These are phyloP conservation scores for Alternaria panax DNA, from an alignment of 2,329 filamentous ascomycete species.

Conservation along the genomic window DNA sequence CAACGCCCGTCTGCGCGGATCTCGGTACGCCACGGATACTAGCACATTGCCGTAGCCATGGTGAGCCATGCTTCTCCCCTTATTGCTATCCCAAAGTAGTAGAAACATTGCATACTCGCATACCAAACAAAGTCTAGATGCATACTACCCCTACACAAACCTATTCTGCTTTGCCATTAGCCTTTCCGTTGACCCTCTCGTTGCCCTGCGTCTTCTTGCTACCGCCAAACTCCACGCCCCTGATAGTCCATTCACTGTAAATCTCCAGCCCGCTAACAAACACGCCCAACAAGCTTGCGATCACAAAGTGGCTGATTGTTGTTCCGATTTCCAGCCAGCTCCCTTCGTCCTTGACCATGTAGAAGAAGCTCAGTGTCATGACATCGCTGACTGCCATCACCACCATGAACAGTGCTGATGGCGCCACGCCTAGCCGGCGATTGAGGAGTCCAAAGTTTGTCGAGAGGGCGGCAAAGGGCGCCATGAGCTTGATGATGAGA, in stretches of 20 bases:
- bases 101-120: neutral
- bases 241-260: constrained; percentile 81
- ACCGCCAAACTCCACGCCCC: constrained; percentile 73
- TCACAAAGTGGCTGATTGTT: constrained; percentile 93
- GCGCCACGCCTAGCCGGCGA: constrained; percentile 79
- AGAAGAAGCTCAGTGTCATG: constrained; percentile 95
- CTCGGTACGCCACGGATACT: neutral
- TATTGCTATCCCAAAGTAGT: neutral
- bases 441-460: constrained; percentile 96
- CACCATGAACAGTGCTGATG: constrained; percentile 86
- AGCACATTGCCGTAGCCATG: neutral
- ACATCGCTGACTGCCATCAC: constrained; percentile 90
- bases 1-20: neutral
- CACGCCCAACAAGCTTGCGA: constrained; percentile 86
- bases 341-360: constrained; percentile 94
- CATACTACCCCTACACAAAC: neutral
- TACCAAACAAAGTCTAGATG: neutral
- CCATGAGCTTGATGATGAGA: constrained; percentile 86
- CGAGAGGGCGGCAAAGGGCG: constrained; percentile 90
- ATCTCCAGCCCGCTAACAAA: constrained; percentile 90
- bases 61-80: neutral
- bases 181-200: neutral
- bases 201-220: constrained; percentile 23
- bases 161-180: constrained; percentile 10
- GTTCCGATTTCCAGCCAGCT: constrained; percentile 98